Evolutionary conservation across 306 rosid species (phyloP).

Genomic region (Inga laurina): DNA sequence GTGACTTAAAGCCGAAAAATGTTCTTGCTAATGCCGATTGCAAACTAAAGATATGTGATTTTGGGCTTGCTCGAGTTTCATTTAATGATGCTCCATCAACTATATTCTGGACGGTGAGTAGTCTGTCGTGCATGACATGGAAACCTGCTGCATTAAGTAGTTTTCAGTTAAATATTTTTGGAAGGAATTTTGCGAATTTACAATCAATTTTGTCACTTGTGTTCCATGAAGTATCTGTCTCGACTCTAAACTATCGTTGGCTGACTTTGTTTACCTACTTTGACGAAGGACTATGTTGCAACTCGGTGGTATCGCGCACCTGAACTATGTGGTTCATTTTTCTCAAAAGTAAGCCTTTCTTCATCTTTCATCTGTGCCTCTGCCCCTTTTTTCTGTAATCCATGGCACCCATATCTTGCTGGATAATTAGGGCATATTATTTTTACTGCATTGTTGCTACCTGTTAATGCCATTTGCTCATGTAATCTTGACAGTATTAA

Average conservation of each 20-base stretch:
- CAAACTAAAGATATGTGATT: slow-evolving; percentile 95
- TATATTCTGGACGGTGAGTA: slow-evolving; percentile 96
- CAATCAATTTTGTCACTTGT: neutral
- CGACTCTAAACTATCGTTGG: slow-evolving; percentile 3
- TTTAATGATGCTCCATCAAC: slow-evolving; percentile 95
- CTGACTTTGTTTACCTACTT: slow-evolving; percentile 37
- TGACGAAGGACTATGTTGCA: slow-evolving; percentile 90
- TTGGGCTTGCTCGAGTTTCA: slow-evolving; percentile 98
- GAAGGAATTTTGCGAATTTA: slow-evolving; percentile 26
- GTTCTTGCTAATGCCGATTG: slow-evolving; percentile 98
- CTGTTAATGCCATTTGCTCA: neutral
- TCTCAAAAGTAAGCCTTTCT: slow-evolving; percentile 79
- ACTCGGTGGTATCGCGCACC: slow-evolving; percentile 99
- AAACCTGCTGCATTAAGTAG: slow-evolving; percentile 10
- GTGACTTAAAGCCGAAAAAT: slow-evolving; percentile 97
- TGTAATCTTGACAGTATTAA: neutral
- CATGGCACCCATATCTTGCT: neutral
- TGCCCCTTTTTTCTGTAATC: neutral
- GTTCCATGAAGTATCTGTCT: neutral
- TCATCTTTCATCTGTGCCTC: neutral
- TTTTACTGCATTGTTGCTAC: neutral
- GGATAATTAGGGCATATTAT: neutral
- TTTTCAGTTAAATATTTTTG: slow-evolving; percentile 9
- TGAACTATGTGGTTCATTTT: slow-evolving; percentile 95
- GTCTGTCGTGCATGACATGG: slow-evolving; percentile 23